Conservation (phyloP, 306 rosid genomes). For the Cucurbita argyrosperma region DNA sequence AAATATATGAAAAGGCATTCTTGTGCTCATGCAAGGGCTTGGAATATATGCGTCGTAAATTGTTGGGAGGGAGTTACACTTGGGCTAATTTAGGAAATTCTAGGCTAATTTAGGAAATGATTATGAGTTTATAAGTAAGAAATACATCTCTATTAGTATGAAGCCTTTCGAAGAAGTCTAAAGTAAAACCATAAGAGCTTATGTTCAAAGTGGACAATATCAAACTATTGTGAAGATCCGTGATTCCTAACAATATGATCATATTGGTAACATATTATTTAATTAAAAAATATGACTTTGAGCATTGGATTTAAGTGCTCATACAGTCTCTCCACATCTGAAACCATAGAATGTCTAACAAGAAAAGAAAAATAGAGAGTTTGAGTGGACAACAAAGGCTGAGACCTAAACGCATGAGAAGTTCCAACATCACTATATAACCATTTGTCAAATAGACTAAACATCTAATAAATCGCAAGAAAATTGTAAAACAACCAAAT, state of each 20-base stretch:
- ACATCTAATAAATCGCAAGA: neutral
- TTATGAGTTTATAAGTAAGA: no score
- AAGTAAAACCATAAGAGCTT: no score
- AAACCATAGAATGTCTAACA: neutral
- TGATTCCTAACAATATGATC: neutral
- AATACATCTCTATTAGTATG: no score
- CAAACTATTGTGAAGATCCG: no score
- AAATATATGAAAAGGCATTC: neutral
- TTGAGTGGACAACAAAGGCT: neutral
- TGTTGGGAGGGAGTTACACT: no score
- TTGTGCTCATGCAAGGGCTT: neutral
- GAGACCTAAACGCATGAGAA: neutral
- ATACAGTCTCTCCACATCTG: neutral
- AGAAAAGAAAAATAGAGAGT: neutral
- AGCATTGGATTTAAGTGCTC: neutral
- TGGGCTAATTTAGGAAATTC: no score
- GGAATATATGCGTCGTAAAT: neutral
- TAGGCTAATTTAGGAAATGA: no score
- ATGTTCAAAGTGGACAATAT: no score
- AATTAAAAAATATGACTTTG: neutral
- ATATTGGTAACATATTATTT: neutral
- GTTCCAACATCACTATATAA: neutral
- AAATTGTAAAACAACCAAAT: neutral
- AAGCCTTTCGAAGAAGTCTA: no score
- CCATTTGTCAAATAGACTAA: neutral